Evolutionary conservation across 208 protist species (phyloP).

Genomic region (Zelonia costaricensis): DNA sequence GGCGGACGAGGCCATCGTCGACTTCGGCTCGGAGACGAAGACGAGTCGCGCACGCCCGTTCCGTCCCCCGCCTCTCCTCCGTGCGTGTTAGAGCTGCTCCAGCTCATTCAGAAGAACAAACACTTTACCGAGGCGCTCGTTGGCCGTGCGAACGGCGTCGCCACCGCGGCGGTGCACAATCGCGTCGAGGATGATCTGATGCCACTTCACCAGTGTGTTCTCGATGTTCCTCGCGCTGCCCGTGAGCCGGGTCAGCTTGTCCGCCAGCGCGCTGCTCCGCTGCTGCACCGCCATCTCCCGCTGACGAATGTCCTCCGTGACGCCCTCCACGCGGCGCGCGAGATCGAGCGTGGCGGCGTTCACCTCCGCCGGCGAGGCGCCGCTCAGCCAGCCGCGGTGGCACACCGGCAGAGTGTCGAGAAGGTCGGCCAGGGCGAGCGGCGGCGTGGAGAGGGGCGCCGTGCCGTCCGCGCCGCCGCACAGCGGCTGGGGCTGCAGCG

Average conservation of each 20-base stretch:
- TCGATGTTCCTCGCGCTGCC: conserved; percentile 18
- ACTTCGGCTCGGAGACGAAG: too few relatives aligned
- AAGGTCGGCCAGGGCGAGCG: conserved; percentile 9
- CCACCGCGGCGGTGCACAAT: conserved; percentile 65
- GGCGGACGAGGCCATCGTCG: too few relatives aligned
- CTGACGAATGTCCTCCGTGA: conserved; percentile 2
- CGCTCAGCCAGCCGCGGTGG: conserved; percentile 34
- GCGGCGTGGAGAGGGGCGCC: neutral
- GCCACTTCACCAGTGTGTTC: conserved; percentile 23
- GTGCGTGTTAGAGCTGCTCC: conserved; percentile 38
- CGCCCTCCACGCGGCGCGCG: conserved; percentile 8
- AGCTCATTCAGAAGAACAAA: conserved; percentile 55
- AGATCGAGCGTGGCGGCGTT: conserved; percentile 13
- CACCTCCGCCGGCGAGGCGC: conserved; percentile 19
- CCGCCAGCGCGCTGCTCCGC: conserved; percentile 31
- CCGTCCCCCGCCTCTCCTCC: too few relatives aligned
- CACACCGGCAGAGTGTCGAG: conserved; percentile 31
- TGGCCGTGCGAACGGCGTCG: conserved; percentile 48
- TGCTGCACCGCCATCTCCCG: conserved; percentile 28
- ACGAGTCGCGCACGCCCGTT: too few relatives aligned
- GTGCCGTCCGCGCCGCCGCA: neutral
- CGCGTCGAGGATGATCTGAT: conserved; percentile 55
- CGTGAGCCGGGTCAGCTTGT: conserved; percentile 27
- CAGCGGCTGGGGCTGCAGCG: conserved; percentile 16
- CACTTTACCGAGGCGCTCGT: conserved; percentile 67